Evolutionary conservation across 2,329 filamentous ascomycete genomes (phyloP).

Genomic region (Pseudophaeomoniella oleicola): DNA sequence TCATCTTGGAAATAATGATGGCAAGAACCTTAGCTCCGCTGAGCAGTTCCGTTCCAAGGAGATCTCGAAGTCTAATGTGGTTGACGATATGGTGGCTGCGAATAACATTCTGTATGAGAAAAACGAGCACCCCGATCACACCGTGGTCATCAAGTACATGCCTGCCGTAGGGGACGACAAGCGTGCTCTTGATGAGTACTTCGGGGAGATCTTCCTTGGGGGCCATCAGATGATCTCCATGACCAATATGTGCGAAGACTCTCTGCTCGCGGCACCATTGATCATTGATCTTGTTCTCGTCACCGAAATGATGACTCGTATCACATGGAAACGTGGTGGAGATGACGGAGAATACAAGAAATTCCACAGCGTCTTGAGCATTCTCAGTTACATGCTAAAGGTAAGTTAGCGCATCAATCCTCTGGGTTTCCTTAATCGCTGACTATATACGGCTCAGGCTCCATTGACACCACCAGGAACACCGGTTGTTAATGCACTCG

Average conservation of each 20-base stretch:
- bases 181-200: constrained; percentile 97
- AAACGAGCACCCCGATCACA: constrained; percentile 93
- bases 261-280: constrained; percentile 81
- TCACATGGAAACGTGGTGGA: constrained; percentile 65
- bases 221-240: constrained; percentile 96
- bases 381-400: constrained; percentile 97
- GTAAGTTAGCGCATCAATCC: constrained; percentile 15
- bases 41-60: constrained; percentile 99
- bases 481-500: constrained; percentile 86
- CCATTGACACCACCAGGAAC: constrained; percentile 88
- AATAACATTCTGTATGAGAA: constrained; percentile 81
- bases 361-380: constrained; percentile 93
- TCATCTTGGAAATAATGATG: constrained; percentile 98
- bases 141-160: constrained; percentile 99
- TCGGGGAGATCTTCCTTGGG: constrained; percentile 97
- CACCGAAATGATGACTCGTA: constrained; percentile 96
- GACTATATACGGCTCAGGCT: constrained; percentile 46
- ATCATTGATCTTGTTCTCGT: constrained; percentile 94
- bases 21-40: constrained; percentile 95
- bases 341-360: constrained; percentile 59
- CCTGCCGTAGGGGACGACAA: constrained; percentile 97
- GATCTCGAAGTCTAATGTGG: constrained; percentile 98
- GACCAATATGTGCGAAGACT: constrained; percentile 99
- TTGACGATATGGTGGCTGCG: constrained; percentile 98
- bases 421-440: constrained; percentile 4